Evolutionary conservation across 768 basidiomycete genomes (phyloP), one percentile per base, ranked within the genome.

Genomic region (Pleurotus giganteus): DNA sequence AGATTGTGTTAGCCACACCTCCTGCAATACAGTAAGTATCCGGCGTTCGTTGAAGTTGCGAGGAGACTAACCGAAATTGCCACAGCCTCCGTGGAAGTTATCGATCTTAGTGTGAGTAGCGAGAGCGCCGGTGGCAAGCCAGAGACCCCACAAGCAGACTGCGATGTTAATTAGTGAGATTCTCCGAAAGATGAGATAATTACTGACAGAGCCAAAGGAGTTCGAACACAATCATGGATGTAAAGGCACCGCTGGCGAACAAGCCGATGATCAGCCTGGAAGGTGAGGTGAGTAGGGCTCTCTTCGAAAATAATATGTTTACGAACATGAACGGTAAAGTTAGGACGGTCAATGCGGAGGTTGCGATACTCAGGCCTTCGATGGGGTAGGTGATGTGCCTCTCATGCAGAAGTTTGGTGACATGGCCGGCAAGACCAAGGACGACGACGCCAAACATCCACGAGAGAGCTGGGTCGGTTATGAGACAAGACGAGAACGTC

Each of bases 91-190:
- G 13, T 58, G 58, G 27, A 53, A 63, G 8, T 54, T 15, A 2
- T 42, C 2, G 8, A 28, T 29, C 9, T 56, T 57, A 36, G 36
- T 28, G 6, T 50, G 27, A 4, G 56, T 58, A 23, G 54, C 57
- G 24, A 61, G 53, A 19, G 56, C 60, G 6, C 47, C 53, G 27
- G 32, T 26, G 13, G 49, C 28, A 28, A 61, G 46, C 53, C 57
- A 63, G 15, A 63, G 44, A 1, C 49, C 41, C 49, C 56, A 58
- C 15, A 63, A 39, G 24, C 59, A 17, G 31, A 54, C 62, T 63
- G 36, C 2, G 15, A 15, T 12, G 21, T 46, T 11, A 29, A 27
- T 8, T 13, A 17, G 13, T n/a, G 3, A 17, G 7, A n/a, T 8
- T 13, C 7, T 13, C 23, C 9, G 5, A 7, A 12, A 27, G n/a